Base-by-base conservation (phyloP, 768 basidiomycete genomes). In the Phaffia tasmanica region DNA sequence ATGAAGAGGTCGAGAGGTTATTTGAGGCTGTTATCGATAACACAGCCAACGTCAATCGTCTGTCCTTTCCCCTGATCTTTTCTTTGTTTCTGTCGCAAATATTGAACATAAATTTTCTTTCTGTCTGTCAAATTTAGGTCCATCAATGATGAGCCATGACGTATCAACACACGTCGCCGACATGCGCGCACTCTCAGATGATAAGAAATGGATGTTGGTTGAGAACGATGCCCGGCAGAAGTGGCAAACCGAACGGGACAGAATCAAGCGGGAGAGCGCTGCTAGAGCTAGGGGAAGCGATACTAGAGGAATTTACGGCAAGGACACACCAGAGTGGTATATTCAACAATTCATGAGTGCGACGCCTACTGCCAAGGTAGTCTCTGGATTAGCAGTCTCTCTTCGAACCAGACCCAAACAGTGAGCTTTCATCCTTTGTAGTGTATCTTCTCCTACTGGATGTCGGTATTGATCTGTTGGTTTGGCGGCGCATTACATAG, bases 201-300 rank as follows among this genome's bases (percentile, higher is more conserved):
- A 89, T 35, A 88, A 89, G 75, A 97, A 97, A 78, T 99, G 94
- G 93, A 80, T 81, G 70, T 83, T 98, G 74, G 86, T 99, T 7
- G 82, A 86, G 74, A 88, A 84, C 66, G 86, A 88, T 70, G 86
- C 88, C 71, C 85, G 86, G 63, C 80, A 86, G 62, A 82, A 86
- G 53, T 90, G 87, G 85, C 83, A 82, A 71, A 84, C 86, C 57
- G 85, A 85, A 71, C 83, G 51, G 63, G 61, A 48, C 32, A 53
- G 51, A 57, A 63, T 35, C 63, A 82, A 79, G 69, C 81, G 84
- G 71, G 82, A 85, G 50, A 58, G 70, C 56, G 69, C 83, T 58
- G 65, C 63, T 53, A 55, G 66, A 65, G 46, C 67, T 58, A 60
- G 59, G 63, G 68, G 68, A 55, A 71, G 76, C 80, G 25, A 82